phyloP scores from a whole-genome alignment of 306 rosid genomes.

The Cercis canadensis region DNA sequence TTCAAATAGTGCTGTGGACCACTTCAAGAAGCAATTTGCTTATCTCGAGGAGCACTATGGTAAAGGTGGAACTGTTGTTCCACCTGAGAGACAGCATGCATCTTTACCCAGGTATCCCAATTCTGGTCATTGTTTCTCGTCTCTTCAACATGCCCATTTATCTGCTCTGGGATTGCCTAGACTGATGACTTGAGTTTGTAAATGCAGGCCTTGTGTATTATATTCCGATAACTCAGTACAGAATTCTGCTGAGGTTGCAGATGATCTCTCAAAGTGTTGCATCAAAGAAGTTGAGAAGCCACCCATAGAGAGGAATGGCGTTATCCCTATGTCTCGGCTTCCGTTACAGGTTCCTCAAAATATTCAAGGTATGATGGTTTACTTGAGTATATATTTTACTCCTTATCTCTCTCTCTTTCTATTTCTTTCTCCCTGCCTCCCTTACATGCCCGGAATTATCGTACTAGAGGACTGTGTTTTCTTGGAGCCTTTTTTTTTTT shows the following conservation, averaged over 20 bases:
- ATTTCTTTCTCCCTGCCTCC: conserved; percentile 7
- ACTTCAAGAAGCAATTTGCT: conserved; percentile 97
- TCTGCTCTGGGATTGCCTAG: background rate
- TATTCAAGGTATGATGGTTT: conserved; percentile 70
- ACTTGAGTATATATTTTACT: background rate
- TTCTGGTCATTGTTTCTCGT: background rate
- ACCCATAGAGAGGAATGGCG: conserved; percentile 63
- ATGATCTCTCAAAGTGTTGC: conserved; percentile 82
- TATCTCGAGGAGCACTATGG: conserved; percentile 96
- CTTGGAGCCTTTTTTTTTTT: conserved; percentile 10
- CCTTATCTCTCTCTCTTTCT: conserved; percentile 3
- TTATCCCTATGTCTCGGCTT: conserved; percentile 61
- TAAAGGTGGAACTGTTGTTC: conserved; percentile 77
- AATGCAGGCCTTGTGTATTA: conserved; percentile 76
- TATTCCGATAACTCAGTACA: conserved; percentile 70
- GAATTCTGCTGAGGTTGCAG: conserved; percentile 66
- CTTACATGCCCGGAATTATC: conserved; percentile 17
- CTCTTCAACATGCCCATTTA: background rate
- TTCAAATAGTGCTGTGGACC: conserved; percentile 74
- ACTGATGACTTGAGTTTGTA: conserved; percentile 43
- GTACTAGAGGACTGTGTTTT: background rate
- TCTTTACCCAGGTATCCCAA: conserved; percentile 72
- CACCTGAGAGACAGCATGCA: conserved; percentile 97
- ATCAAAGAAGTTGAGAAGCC: conserved; percentile 86
- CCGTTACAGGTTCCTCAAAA: conserved; percentile 85